phyloP scores from a whole-genome alignment of 306 rosid species.

The Ziziphus jujuba region DNA sequence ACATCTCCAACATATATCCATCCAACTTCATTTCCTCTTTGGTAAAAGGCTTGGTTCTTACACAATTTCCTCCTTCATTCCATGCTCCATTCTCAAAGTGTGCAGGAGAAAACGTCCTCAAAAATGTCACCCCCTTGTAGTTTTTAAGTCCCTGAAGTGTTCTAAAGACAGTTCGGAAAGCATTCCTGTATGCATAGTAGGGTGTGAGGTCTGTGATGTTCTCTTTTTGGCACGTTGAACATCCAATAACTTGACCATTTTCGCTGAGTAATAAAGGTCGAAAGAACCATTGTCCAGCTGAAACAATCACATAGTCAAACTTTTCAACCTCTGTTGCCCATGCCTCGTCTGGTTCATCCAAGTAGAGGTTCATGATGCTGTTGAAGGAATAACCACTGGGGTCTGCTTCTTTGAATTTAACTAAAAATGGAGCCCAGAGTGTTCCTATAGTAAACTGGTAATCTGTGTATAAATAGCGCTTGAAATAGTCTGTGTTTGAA shows the following conservation, averaged over 20 bases:
- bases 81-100: conserved; percentile 90
- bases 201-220: conserved; percentile 39
- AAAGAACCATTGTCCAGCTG: conserved; percentile 95
- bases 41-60: conserved; percentile 57
- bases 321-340: conserved; percentile 53
- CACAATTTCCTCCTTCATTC: conserved; percentile 85
- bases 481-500: conserved; percentile 43
- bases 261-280: conserved; percentile 55
- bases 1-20: conserved; percentile 38
- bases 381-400: conserved; percentile 35
- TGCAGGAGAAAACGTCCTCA: conserved; percentile 85
- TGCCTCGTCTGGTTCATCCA: conserved; percentile 61
- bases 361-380: conserved; percentile 58
- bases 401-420: conserved; percentile 49
- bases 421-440: conserved; percentile 82
- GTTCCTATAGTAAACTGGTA: conserved; percentile 68
- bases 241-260: conserved; percentile 53
- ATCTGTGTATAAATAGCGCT: conserved; percentile 47
- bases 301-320: conserved; percentile 72
- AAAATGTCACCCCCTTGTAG: conserved; percentile 64
- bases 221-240: conserved; percentile 47
- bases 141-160: conserved; percentile 37
- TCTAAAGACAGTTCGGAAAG: conserved; percentile 60
- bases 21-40: conserved; percentile 44
- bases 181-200: conserved; percentile 57